Conservation (phyloP, 108 stramenopile species). For the Skeletonema potamos region DNA sequence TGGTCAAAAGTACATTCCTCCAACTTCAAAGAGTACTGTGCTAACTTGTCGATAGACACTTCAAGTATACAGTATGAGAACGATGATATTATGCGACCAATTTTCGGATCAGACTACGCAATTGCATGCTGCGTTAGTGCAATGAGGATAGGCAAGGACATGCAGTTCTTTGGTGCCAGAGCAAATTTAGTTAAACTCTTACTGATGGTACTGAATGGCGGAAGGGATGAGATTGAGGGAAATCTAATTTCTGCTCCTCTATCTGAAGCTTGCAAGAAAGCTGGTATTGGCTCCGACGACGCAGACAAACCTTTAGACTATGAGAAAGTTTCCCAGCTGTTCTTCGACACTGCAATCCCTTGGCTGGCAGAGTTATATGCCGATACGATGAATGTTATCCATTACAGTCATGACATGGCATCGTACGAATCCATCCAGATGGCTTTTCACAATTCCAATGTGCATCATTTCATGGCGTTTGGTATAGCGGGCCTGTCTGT, state of each 20-base stretch:
- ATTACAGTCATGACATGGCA: conserved; percentile 60
- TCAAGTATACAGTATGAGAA: conserved; percentile 61
- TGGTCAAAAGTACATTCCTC: conserved; percentile 56
- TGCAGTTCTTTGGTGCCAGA: conserved; percentile 74
- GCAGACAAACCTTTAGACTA: conserved; percentile 57
- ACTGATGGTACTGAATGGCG: conserved; percentile 65
- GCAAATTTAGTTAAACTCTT: conserved; percentile 67
- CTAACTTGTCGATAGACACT: conserved; percentile 53
- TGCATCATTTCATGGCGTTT: conserved; percentile 75
- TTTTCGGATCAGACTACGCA: conserved; percentile 65
- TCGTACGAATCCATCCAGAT: conserved; percentile 67
- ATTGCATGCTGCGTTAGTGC: conserved; percentile 76
- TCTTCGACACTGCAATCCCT: conserved; percentile 63
- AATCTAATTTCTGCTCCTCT: conserved; percentile 50
- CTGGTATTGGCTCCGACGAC: conserved; percentile 60
- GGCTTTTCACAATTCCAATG: conserved; percentile 65
- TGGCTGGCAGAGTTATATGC: conserved; percentile 80
- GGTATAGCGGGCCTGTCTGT: conserved; percentile 61
- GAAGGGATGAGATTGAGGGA: conserved; percentile 63
- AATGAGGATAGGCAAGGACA: conserved; percentile 63
- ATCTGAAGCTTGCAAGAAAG: conserved; percentile 49
- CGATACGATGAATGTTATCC: conserved; percentile 74
- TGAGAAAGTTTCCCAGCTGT: conserved; percentile 45
- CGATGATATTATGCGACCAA: conserved; percentile 64
- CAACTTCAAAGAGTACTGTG: conserved; percentile 62